Percentiles rank a stretch among this genome's conserved stretches.
Conservation (phyloP, 1,139 yeast genomes). For the Lodderomyces margitis region DNA sequence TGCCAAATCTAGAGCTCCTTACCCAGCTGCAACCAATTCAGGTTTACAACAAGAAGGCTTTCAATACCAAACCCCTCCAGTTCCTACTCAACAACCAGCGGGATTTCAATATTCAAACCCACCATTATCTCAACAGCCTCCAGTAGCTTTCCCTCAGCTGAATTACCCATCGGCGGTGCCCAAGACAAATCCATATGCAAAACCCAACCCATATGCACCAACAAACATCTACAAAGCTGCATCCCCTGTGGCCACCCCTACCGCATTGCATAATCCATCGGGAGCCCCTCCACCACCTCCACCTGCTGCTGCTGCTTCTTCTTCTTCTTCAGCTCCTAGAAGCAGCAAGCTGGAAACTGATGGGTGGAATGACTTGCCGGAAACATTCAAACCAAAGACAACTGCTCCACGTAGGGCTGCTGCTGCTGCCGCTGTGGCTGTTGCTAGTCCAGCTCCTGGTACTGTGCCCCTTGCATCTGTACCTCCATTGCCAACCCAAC, state of each 20-base stretch:
- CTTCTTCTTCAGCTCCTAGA: slow-evolving; percentile 12
- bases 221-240: slow-evolving; percentile 19
- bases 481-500: slow-evolving; percentile 18
- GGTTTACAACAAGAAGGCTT: not conserved
- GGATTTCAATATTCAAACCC: slow-evolving; percentile 12
- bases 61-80: slow-evolving; percentile 3
- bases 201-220: slow-evolving; percentile 31
- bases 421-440: slow-evolving; percentile 26
- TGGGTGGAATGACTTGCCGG: slow-evolving; percentile 94
- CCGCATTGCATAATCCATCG: slow-evolving; percentile 10
- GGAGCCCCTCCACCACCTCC: slow-evolving; percentile 31
- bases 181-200: slow-evolving; percentile 26
- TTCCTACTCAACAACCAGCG: slow-evolving; percentile 5
- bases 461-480: slow-evolving; percentile 22
- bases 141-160: slow-evolving; percentile 6
- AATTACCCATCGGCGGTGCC: slow-evolving; percentile 15
- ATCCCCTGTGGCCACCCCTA: slow-evolving; percentile 15
- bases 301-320: slow-evolving; percentile 36
- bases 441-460: slow-evolving; percentile 21
- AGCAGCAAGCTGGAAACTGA: slow-evolving; percentile 58
- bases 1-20: slow-evolving; percentile 1
- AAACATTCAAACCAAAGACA: slow-evolving; percentile 52
- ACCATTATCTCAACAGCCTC: slow-evolving; percentile 15
- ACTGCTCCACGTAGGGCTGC: slow-evolving; percentile 54
- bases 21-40: not conserved